phyloP scores from a whole-genome alignment of 129 eudicot genomes.

The Artemisia tridentata region DNA sequence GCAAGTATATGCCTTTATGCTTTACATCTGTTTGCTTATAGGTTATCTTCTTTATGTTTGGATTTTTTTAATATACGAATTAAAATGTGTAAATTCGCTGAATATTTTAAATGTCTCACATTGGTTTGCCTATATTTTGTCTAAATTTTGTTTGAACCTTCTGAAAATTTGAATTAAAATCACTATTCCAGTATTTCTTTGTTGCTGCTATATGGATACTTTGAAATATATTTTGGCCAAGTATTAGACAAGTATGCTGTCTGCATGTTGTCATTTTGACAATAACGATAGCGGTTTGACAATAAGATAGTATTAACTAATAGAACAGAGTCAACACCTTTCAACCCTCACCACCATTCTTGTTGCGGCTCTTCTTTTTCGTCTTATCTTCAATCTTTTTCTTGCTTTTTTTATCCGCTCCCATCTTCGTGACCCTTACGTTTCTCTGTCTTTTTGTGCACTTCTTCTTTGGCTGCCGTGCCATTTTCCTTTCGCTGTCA shows the following conservation, averaged over 20 bases:
- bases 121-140: neutral
- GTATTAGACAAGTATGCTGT: neutral
- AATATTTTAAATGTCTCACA: slow-evolving; percentile 10
- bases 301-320: neutral
- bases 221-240: neutral
- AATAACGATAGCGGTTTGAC: neutral
- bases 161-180: too few relatives aligned
- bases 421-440: slow-evolving; percentile 20
- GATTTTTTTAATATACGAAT: neutral
- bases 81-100: slow-evolving; percentile 13
- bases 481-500: slow-evolving; percentile 48
- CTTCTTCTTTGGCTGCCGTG: slow-evolving; percentile 24
- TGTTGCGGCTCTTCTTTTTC: slow-evolving; percentile 31
- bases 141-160: neutral
- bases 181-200: too few relatives aligned
- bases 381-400: slow-evolving; percentile 34
- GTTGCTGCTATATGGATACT: neutral
- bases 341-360: slow-evolving; percentile 21
- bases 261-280: slow-evolving; percentile 1
- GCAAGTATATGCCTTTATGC: slow-evolving; percentile 6
- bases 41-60: neutral
- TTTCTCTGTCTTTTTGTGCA: slow-evolving; percentile 35
- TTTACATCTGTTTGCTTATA: neutral
- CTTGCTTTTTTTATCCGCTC: slow-evolving; percentile 28
- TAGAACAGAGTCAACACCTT: slow-evolving; percentile 24